Percentiles rank a stretch among this genome's conserved stretches.
phyloP scores from a whole-genome alignment of 2,329 filamentous ascomycete genomes.

The Penicillium sp. region DNA sequence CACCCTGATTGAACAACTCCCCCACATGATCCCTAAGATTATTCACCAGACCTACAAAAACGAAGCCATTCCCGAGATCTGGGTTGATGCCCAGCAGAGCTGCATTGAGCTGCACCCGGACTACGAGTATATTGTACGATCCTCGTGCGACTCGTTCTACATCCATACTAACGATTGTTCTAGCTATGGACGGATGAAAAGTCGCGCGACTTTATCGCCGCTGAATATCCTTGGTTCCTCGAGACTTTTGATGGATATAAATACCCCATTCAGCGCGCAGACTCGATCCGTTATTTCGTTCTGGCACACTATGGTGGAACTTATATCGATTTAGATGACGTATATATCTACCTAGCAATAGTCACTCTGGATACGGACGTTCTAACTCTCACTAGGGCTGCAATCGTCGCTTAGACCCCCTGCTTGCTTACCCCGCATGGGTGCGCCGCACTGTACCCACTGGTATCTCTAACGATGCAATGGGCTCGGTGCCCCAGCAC shows the following conservation, averaged over 20 bases:
- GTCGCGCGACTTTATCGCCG: constrained; percentile 68
- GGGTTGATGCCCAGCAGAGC: constrained; percentile 64
- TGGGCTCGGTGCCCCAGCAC: constrained; percentile 71
- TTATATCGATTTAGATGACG: constrained; percentile 77
- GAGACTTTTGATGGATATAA: constrained; percentile 72
- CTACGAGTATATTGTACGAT: constrained; percentile 69
- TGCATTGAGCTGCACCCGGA: constrained; percentile 68
- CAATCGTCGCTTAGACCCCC: constrained; percentile 65
- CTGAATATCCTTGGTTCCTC: constrained; percentile 76
- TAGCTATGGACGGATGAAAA: constrained; percentile 75
- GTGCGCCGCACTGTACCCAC: constrained; percentile 71
- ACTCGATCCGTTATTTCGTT: constrained; percentile 77
- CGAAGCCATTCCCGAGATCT: constrained; percentile 65
- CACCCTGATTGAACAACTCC: constrained; percentile 55
- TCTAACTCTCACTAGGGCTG: constrained; percentile 55
- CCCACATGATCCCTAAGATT: constrained; percentile 70
- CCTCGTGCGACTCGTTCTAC: neutral
- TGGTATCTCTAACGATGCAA: constrained; percentile 78
- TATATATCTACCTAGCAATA: constrained; percentile 32
- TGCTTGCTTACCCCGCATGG: constrained; percentile 69
- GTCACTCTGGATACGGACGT: no score
- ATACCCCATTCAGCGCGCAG: constrained; percentile 74
- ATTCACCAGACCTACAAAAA: constrained; percentile 77
- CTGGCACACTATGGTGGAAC: constrained; percentile 75
- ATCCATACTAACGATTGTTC: constrained; percentile 19